These are phyloP conservation scores for Curvularia sp. DNA, from an alignment of 2,329 filamentous ascomycete species.

Conservation along the genomic window DNA sequence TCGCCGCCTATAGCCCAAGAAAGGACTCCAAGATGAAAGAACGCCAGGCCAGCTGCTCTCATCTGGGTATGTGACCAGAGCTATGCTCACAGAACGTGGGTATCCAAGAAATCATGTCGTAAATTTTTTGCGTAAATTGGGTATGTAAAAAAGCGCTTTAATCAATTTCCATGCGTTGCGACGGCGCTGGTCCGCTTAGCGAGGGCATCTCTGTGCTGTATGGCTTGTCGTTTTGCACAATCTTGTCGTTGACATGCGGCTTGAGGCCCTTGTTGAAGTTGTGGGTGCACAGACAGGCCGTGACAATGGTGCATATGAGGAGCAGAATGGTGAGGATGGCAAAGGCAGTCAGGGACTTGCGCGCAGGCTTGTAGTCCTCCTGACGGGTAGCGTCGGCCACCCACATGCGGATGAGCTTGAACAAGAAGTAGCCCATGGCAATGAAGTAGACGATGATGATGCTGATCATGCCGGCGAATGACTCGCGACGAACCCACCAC, in stretches of 20 bases:
- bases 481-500: slow-evolving; percentile 84
- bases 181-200: slow-evolving; percentile 54
- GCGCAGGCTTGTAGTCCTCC: slow-evolving; percentile 75
- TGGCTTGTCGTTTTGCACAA: slow-evolving; percentile 59
- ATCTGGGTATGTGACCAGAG: slow-evolving; percentile 33
- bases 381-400: slow-evolving; percentile 58
- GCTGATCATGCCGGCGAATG: slow-evolving; percentile 74
- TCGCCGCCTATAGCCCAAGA: slow-evolving; percentile 16
- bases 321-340: slow-evolving; percentile 90
- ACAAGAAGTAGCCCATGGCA: slow-evolving; percentile 92
- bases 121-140: slow-evolving; percentile 22
- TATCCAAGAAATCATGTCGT: slow-evolving; percentile 34
- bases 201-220: slow-evolving; percentile 58
- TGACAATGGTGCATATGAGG: slow-evolving; percentile 85
- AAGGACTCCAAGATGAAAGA: slow-evolving; percentile 24
- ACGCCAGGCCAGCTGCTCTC: slow-evolving; percentile 34
- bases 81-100: slow-evolving; percentile 39
- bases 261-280: slow-evolving; percentile 94
- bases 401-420: slow-evolving; percentile 98
- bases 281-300: slow-evolving; percentile 83
- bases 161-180: slow-evolving; percentile 53
- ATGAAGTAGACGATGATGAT: slow-evolving; percentile 88
- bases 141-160: slow-evolving; percentile 30
- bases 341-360: slow-evolving; percentile 88
- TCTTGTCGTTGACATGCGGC: slow-evolving; percentile 75